These are phyloP conservation scores for Agrocybe praecox DNA, from an alignment of 768 basidiomycete genomes.

Conservation along the genomic window DNA sequence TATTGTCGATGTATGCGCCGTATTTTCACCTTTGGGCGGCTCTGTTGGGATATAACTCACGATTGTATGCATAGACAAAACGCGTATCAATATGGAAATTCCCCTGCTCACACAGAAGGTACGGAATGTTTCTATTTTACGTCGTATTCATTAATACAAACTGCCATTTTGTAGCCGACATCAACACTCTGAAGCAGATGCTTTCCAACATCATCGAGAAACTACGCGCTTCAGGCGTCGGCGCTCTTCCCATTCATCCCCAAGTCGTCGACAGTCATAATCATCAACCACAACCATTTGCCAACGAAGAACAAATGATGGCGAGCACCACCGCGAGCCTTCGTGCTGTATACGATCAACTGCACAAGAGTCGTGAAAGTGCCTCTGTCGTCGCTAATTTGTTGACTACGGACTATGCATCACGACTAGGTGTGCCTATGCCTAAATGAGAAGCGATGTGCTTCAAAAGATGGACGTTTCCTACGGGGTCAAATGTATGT, in stretches of 20 bases:
- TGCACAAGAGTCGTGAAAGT: constrained; percentile 58
- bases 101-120: constrained; percentile 60
- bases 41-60: too few species aligned
- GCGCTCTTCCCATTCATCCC: constrained; percentile 58
- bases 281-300: constrained; percentile 20
- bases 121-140: constrained; percentile 6
- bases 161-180: constrained; percentile 37
- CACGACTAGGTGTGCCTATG: not conserved
- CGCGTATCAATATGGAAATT: constrained; percentile 59
- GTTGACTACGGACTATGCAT: constrained; percentile 17
- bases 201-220: constrained; percentile 47
- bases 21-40: too few species aligned
- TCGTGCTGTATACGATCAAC: constrained; percentile 48
- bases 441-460: not conserved
- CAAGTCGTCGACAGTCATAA: constrained; percentile 4
- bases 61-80: constrained; percentile 37
- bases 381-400: constrained; percentile 51
- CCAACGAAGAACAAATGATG: constrained; percentile 48
- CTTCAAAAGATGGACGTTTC: too few species aligned
- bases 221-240: constrained; percentile 63
- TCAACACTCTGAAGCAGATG: constrained; percentile 53
- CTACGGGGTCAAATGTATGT: too few species aligned
- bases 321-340: constrained; percentile 42
- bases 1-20: constrained; percentile 54
- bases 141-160: not conserved